Conservation (phyloP, 352 stramenopile genomes). For the Pythium insidiosum region DNA sequence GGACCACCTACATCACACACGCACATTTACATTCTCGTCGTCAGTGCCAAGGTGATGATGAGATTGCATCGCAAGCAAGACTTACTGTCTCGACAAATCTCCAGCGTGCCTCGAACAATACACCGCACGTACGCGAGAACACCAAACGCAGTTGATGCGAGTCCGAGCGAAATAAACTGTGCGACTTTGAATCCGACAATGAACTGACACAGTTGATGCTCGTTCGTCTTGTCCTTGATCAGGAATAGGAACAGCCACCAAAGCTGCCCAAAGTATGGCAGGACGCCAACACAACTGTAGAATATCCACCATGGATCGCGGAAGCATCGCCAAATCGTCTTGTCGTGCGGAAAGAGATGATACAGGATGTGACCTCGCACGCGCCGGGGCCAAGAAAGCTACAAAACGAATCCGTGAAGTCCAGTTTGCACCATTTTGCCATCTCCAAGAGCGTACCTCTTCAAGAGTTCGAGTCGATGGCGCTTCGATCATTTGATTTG, state of each 20-base stretch:
- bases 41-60: too few relatives aligned
- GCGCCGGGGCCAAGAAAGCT: conserved; percentile 29
- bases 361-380: conserved; percentile 80
- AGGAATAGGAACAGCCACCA: conserved; percentile 89
- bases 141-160: conserved; percentile 60
- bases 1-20: conserved; percentile 21
- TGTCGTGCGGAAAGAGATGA: conserved; percentile 83
- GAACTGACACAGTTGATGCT: conserved; percentile 90
- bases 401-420: too few relatives aligned
- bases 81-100: conserved; percentile 41
- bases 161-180: conserved; percentile 84
- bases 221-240: conserved; percentile 89
- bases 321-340: conserved; percentile 83
- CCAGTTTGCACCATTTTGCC: background rate
- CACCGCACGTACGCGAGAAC: conserved; percentile 68
- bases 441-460: conserved; percentile 2
- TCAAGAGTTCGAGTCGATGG: too few relatives aligned
- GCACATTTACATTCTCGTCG: background rate
- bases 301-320: conserved; percentile 75
- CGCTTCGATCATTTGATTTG: too few relatives aligned
- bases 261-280: conserved; percentile 79
- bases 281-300: conserved; percentile 72
- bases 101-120: conserved; percentile 49
- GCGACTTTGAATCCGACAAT: conserved; percentile 89
- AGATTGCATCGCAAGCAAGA: background rate